Percentiles rank a stretch among this genome's conserved stretches.
phyloP scores from a whole-genome alignment of 768 basidiomycete species.

The Mrakia gelida region DNA sequence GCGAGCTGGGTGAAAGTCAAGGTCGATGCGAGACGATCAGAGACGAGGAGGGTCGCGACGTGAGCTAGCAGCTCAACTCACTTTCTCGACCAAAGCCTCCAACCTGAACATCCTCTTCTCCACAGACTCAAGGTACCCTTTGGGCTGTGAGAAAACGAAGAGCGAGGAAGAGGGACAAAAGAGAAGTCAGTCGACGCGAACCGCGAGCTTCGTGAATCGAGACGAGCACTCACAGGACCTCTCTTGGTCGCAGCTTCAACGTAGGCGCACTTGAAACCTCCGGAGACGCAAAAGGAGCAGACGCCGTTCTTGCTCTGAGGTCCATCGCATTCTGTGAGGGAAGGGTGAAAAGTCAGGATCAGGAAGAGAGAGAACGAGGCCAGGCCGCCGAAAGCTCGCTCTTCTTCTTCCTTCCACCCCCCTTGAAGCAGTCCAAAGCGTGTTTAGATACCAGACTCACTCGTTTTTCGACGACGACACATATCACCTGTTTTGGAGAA shows the following conservation, averaged over 20 bases:
- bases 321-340: conserved; percentile 39
- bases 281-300: conserved; percentile 62
- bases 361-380: conserved; percentile 41
- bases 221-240: conserved; percentile 9
- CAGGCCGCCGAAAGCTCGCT: neutral
- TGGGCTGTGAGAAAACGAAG: neutral
- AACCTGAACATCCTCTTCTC: conserved; percentile 42
- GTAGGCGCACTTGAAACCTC: conserved; percentile 60
- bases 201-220: neutral
- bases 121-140: conserved; percentile 41
- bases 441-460: too few species aligned
- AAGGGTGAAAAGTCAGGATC: conserved; percentile 64
- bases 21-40: too few species aligned
- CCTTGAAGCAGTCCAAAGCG: neutral
- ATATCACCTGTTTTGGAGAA: too few species aligned
- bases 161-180: neutral
- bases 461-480: too few species aligned
- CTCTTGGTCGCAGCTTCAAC: conserved; percentile 60
- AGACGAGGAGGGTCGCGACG: too few species aligned
- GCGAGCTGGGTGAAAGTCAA: conserved; percentile 38
- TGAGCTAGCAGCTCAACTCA: conserved; percentile 16
- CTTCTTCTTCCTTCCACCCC: neutral
- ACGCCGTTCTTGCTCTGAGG: conserved; percentile 53
- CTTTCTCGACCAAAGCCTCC: conserved; percentile 36
- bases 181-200: neutral